Conservation (phyloP, 441 rosid species). For the Corymbia citriodora region DNA sequence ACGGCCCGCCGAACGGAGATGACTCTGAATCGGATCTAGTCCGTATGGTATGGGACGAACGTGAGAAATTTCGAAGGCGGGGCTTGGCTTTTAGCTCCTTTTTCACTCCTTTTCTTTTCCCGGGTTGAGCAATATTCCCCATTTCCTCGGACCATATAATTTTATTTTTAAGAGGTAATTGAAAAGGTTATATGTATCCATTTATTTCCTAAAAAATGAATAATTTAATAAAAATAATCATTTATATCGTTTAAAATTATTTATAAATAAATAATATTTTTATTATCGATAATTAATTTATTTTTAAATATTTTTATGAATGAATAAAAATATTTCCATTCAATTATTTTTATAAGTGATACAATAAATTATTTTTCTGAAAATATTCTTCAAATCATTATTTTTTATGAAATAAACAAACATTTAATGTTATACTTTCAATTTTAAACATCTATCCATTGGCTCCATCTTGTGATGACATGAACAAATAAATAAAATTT, state of each 20-base stretch:
- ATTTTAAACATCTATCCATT: neutral
- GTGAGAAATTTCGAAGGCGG: neutral
- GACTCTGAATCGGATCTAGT: neutral
- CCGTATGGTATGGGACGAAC: neutral
- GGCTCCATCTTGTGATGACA: neutral
- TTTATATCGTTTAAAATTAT: neutral
- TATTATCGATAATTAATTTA: neutral
- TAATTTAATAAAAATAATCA: neutral
- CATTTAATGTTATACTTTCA: neutral
- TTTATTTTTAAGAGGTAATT: neutral
- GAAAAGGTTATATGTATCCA: neutral
- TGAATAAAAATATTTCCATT: neutral
- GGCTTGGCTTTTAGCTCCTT: neutral
- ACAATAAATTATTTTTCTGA: rapidly evolving
- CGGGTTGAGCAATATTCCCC: neutral
- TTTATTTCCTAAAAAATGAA: neutral
- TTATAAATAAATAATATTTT: neutral
- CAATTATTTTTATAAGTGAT: neutral
- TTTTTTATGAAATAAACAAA: neutral
- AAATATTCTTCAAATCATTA: neutral
- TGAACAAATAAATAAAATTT: neutral
- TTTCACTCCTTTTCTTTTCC: neutral
- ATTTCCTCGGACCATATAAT: neutral
- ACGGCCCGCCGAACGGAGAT: neutral
- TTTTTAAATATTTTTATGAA: neutral